Conservation (phyloP, 2,329 filamentous ascomycete species). For the Microcera coccophila region DNA sequence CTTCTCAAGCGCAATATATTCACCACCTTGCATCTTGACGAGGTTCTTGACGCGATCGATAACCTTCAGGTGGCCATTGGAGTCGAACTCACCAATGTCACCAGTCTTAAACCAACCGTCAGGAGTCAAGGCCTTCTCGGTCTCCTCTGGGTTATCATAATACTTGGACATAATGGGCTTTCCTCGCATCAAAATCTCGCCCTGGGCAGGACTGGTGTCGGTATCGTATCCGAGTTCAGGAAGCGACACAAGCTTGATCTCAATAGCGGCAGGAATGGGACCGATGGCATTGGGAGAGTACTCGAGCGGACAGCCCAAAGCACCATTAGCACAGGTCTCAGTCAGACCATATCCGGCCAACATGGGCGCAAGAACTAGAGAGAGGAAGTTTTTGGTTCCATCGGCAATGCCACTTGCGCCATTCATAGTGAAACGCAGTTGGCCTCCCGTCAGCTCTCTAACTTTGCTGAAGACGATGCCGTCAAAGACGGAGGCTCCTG, state of each 20-base stretch:
- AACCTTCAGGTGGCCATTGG: slow-evolving; percentile 74
- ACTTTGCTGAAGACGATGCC: slow-evolving; percentile 86
- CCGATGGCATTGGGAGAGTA: slow-evolving; percentile 78
- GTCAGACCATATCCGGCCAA: slow-evolving; percentile 91
- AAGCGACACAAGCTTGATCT: slow-evolving; percentile 89
- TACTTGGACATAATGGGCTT: slow-evolving; percentile 71
- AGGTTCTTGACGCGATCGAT: slow-evolving; percentile 98
- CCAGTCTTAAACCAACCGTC: slow-evolving; percentile 98
- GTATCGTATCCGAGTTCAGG: slow-evolving; percentile 82
- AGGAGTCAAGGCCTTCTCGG: slow-evolving; percentile 67
- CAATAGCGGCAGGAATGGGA: slow-evolving; percentile 70
- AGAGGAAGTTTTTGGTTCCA: slow-evolving; percentile 86
- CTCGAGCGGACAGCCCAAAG: slow-evolving; percentile 77
- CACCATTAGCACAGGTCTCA: slow-evolving; percentile 82
- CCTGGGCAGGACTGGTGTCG: slow-evolving; percentile 73
- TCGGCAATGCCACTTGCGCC: slow-evolving; percentile 87
- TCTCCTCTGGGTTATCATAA: slow-evolving; percentile 83
- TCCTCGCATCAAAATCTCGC: slow-evolving; percentile 88
- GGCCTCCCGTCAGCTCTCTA: slow-evolving; percentile 82
- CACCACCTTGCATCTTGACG: slow-evolving; percentile 90
- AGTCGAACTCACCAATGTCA: slow-evolving; percentile 87
- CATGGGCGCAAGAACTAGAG: slow-evolving; percentile 90
- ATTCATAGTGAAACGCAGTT: slow-evolving; percentile 86
- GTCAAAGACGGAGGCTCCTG: slow-evolving; percentile 69
- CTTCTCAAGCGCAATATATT: slow-evolving; percentile 96